Conservation (phyloP, 352 stramenopile genomes). For the Phytophthora palmivora region DNA sequence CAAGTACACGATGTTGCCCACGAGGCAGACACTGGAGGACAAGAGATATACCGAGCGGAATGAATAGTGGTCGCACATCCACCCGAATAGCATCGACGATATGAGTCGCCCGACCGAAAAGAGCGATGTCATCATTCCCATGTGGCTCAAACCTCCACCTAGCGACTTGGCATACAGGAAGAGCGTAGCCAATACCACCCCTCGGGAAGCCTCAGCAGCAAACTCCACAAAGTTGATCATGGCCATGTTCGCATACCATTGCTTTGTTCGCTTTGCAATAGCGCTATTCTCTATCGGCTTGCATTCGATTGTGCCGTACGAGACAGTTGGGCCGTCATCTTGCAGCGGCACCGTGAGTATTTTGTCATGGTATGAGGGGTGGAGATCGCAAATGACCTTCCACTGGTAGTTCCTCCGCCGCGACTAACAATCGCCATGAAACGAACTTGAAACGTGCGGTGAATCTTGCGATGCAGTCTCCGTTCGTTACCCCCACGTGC, state of each 20-base stretch:
- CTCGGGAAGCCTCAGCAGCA: constrained; percentile 70
- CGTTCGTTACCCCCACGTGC: too few relatives aligned
- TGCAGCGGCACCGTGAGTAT: constrained; percentile 28
- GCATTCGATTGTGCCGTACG: constrained; percentile 25
- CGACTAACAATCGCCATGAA: constrained; percentile 3
- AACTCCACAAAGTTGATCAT: constrained; percentile 86
- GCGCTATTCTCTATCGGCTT: constrained; percentile 1
- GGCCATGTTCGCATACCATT: constrained; percentile 75
- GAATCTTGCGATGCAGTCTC: too few relatives aligned
- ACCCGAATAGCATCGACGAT: constrained; percentile 77
- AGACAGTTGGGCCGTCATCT: constrained; percentile 10
- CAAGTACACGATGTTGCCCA: constrained; percentile 73
- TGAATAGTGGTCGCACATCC: constrained; percentile 79
- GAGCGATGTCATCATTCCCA: constrained; percentile 76
- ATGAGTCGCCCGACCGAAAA: constrained; percentile 78
- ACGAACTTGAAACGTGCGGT: constrained; percentile 7
- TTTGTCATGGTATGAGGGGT: constrained; percentile 9
- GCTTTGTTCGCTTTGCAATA: constrained; percentile 13
- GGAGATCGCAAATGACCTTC: constrained; percentile 6
- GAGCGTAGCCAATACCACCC: constrained; percentile 73
- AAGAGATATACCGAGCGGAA: constrained; percentile 78
- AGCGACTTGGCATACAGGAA: constrained; percentile 83
- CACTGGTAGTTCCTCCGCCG: too few relatives aligned
- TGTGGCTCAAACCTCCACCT: constrained; percentile 63
- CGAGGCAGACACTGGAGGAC: constrained; percentile 62